A percentile compares a stretch with the other conserved stretches of the same genome.
Conservation (phyloP, 441 rosid genomes). For the Pelargonium fulgidum region DNA sequence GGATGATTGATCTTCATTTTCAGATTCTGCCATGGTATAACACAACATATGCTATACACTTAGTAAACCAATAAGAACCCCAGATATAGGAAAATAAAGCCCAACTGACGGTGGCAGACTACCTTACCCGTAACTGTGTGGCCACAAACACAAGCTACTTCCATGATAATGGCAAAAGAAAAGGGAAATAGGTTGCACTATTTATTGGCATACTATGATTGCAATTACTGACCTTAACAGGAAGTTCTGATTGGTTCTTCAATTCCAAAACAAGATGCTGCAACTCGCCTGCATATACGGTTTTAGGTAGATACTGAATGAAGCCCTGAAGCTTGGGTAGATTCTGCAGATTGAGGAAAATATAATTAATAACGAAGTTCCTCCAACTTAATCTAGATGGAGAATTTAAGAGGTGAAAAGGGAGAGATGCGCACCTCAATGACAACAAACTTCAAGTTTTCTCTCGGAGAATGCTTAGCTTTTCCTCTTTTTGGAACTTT, state of each 20-base stretch:
- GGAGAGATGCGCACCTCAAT: conserved; percentile 49
- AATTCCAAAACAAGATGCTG: conserved; percentile 65
- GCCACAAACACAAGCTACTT: neutral
- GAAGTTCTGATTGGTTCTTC: conserved; percentile 59
- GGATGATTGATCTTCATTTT: conserved; percentile 91
- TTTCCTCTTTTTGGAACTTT: conserved; percentile 46
- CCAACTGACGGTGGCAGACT: neutral
- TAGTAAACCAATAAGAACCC: conserved; percentile 10
- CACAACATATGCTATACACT: conserved; percentile 18
- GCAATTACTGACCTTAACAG: conserved; percentile 58
- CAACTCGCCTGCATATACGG: conserved; percentile 72
- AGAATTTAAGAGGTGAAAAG: conserved; percentile 20
- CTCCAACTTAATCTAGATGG: conserved; percentile 17
- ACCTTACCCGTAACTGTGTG: neutral
- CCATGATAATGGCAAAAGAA: neutral
- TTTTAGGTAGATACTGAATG: conserved; percentile 55
- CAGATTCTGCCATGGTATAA: conserved; percentile 55
- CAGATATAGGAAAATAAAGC: conserved; percentile 10
- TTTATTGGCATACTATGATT: conserved; percentile 3
- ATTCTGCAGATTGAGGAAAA: conserved; percentile 39
- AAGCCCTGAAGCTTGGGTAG: conserved; percentile 88
- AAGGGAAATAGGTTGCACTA: conserved; percentile 1
- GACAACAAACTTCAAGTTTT: conserved; percentile 68
- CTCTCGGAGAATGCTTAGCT: conserved; percentile 40
- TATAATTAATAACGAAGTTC: conserved; percentile 7